phyloP scores from a whole-genome alignment of 768 basidiomycete species.

The Porphyrellus cyaneotinctus region DNA sequence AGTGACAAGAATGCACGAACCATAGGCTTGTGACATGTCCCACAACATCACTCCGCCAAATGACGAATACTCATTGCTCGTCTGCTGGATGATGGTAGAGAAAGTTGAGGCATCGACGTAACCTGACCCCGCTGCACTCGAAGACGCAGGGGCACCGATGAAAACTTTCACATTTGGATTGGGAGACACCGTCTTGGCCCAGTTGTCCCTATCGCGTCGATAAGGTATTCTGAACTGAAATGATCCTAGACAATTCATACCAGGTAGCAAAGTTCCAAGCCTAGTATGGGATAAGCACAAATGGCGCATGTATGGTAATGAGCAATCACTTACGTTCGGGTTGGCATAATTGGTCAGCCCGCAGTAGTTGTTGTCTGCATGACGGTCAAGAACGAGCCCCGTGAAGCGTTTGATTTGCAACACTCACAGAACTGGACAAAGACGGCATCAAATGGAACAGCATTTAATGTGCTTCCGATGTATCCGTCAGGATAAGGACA shows the following conservation, averaged over 20 bases:
- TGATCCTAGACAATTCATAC: too few relatives aligned
- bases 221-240: background rate
- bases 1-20: slow-evolving; percentile 21
- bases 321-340: slow-evolving; percentile 32
- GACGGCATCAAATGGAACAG: slow-evolving; percentile 44
- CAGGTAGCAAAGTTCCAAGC: slow-evolving; percentile 45
- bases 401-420: too few relatives aligned
- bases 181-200: slow-evolving; percentile 43
- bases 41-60: slow-evolving; percentile 46
- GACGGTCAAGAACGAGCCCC: background rate
- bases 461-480: slow-evolving; percentile 39
- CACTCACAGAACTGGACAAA: slow-evolving; percentile 49
- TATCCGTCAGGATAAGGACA: slow-evolving; percentile 49
- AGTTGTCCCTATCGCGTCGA: slow-evolving; percentile 38
- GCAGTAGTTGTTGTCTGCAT: slow-evolving; percentile 47
- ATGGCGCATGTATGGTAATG: background rate
- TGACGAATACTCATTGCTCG: slow-evolving; percentile 36
- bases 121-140: slow-evolving; percentile 42
- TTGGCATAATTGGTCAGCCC: slow-evolving; percentile 42
- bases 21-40: slow-evolving; percentile 45
- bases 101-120: slow-evolving; percentile 37
- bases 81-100: slow-evolving; percentile 33
- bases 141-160: slow-evolving; percentile 46
- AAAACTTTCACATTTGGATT: slow-evolving; percentile 47
- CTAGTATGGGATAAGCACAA: slow-evolving; percentile 28